Evolutionary conservation across 2,329 filamentous ascomycete genomes (phyloP), one percentile per base, ranked within the genome.

Genomic region (Clathrospora elynae): DNA sequence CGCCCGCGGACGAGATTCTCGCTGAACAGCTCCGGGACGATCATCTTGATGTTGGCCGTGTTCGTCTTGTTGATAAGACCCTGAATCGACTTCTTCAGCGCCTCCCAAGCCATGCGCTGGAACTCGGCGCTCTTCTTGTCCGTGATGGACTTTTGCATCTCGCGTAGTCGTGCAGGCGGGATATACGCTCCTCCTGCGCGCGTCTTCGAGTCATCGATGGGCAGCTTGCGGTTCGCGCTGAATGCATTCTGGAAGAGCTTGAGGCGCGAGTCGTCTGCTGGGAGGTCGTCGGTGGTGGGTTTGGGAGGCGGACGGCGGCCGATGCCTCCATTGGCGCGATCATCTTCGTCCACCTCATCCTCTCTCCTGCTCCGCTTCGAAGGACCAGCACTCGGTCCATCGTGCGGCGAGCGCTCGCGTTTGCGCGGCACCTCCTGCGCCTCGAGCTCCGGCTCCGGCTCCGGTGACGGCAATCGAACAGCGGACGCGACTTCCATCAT

Each of bases 41-140:
- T 96, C 66, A 88, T 82, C 73, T 99, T 97, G 79, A 99, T 97
- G 71, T 99, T 99, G 22, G 88, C 89, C 42, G 92, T 88, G 73
- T 97, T 97, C 77, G 96, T 88, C 77, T 99, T 99, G 80, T 99
- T 99, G 79, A 99, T 96, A 55, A 99, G 76, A 60, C 93, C 93
- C 68, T 99, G 97, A 74, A 99, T 96, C 34, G 88, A 93, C 78
- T 99, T 99, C 77, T 99, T 99, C 64, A 99, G 76, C 9, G 92
- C 92, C 73, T 99, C 93, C 93, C 93, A 99, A 6, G 91, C 90
- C 89, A 99, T 95, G 61, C 93, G 88, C 79, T 97, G 93, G 68
- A 96, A 97, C 74, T 97, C 93, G 72, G 96, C 95, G 72, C 86
- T 95, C 40, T 82, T 85, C 78, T 95, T 96, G 75, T 99, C 93